phyloP scores from a whole-genome alignment of 2,329 filamentous ascomycete genomes.

The Xylariaceae sp. region DNA sequence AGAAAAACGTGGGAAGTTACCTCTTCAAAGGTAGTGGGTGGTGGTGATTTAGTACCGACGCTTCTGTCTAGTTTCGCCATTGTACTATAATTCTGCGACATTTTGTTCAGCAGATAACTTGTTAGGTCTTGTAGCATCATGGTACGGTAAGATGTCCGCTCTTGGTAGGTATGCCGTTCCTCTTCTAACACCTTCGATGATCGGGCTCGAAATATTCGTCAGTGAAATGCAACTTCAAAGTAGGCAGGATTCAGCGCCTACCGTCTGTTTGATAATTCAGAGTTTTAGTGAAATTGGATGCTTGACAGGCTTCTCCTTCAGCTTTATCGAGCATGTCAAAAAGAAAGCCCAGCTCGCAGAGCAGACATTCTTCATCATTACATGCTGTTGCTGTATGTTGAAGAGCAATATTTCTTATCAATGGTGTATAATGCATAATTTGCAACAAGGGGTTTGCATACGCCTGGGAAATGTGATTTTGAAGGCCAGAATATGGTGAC shows the following conservation, averaged over 20 bases:
- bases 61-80: conserved; percentile 54
- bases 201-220: conserved; percentile 44
- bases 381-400: conserved; percentile 85
- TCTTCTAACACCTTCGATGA: conserved; percentile 81
- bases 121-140: conserved; percentile 81
- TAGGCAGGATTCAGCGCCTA: conserved; percentile 28
- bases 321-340: conserved; percentile 99
- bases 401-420: conserved; percentile 80
- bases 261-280: conserved; percentile 78
- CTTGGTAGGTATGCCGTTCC: conserved; percentile 48
- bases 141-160: conserved; percentile 55
- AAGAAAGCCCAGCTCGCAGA: conserved; percentile 91
- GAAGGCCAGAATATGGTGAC: conserved; percentile 82
- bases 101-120: conserved; percentile 77
- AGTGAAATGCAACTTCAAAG: background rate
- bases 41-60: conserved; percentile 17
- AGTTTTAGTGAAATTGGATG: conserved; percentile 87
- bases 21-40: conserved; percentile 54
- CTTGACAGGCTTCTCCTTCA: conserved; percentile 87
- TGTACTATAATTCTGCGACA: conserved; percentile 68
- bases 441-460: conserved; percentile 92
- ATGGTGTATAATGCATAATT: conserved; percentile 82
- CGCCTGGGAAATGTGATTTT: conserved; percentile 94
- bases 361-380: conserved; percentile 71
- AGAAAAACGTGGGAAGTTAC: conserved; percentile 33